Conservation (phyloP, 805 yeast species). For the Clavispora fructus region DNA sequence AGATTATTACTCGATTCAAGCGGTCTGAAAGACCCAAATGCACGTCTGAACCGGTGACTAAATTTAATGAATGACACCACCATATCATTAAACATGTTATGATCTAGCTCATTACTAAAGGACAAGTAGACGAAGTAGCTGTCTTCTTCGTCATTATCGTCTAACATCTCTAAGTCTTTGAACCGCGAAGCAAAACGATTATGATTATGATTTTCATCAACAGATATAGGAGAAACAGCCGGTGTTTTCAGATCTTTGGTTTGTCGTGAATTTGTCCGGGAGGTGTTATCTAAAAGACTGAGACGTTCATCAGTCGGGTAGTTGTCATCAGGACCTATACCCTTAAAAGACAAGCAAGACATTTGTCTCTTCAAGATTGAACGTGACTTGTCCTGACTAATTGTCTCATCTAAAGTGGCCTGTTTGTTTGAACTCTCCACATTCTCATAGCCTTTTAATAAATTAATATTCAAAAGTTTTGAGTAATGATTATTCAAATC, state of each 20-base stretch:
- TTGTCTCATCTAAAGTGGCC: conserved; percentile 19
- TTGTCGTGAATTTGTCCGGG: background rate
- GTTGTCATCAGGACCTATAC: background rate
- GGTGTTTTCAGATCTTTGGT: background rate
- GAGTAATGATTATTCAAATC: conserved; percentile 33
- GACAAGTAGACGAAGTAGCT: conserved; percentile 20
- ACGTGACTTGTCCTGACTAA: conserved; percentile 13
- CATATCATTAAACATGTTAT: conserved; percentile 16
- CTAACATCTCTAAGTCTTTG: conserved; percentile 10
- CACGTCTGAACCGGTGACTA: conserved; percentile 14
- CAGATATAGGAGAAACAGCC: background rate
- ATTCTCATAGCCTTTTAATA: conserved; percentile 34
- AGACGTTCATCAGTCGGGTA: background rate
- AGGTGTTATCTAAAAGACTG: background rate
- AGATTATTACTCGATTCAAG: background rate
- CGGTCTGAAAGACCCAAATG: conserved; percentile 3
- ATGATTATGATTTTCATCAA: background rate
- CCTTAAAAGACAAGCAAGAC: conserved; percentile 13
- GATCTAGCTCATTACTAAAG: conserved; percentile 15
- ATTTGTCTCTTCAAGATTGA: conserved; percentile 12
- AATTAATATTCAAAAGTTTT: conserved; percentile 29
- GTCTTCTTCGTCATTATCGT: conserved; percentile 16
- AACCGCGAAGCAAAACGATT: conserved; percentile 3
- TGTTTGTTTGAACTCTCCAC: conserved; percentile 27
- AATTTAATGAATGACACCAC: conserved; percentile 18